phyloP scores from a whole-genome alignment of 164 flowering plant genomes.

The Aristolochia contorta region DNA sequence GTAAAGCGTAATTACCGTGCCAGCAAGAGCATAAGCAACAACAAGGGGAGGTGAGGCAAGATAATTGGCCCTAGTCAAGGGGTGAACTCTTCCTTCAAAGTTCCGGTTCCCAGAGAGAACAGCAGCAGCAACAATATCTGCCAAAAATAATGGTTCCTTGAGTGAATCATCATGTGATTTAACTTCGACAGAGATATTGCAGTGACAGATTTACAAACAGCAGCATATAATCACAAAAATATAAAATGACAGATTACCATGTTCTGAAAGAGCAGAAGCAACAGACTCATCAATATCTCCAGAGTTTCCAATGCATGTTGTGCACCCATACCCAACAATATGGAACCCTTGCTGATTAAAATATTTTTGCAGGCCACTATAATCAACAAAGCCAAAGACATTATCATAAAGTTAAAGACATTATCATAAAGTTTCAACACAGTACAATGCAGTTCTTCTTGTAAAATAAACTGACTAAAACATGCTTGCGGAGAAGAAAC shows the following conservation, averaged over 20 bases:
- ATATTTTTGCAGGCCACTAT: slow-evolving; percentile 75
- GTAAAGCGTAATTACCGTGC: slow-evolving; percentile 48
- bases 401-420: too few relatives aligned
- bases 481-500: background rate
- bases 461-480: background rate
- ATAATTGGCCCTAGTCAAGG: slow-evolving; percentile 89
- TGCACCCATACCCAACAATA: slow-evolving; percentile 89
- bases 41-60: slow-evolving; percentile 98
- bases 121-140: slow-evolving; percentile 86
- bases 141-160: background rate
- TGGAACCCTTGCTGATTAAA: slow-evolving; percentile 63
- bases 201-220: too few relatives aligned
- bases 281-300: slow-evolving; percentile 78
- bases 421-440: too few relatives aligned
- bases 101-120: slow-evolving; percentile 97
- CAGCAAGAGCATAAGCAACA: slow-evolving; percentile 97
- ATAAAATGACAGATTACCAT: slow-evolving; percentile 31
- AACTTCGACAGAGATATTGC: too few relatives aligned
- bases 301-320: slow-evolving; percentile 88
- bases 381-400: background rate
- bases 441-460: too few relatives aligned
- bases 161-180: too few relatives aligned
- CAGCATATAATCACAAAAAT: background rate
- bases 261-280: slow-evolving; percentile 59
- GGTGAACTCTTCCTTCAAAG: slow-evolving; percentile 97